Base-by-base conservation (phyloP, 73 alveolate species). In the Symbiodinium natans region DNA sequence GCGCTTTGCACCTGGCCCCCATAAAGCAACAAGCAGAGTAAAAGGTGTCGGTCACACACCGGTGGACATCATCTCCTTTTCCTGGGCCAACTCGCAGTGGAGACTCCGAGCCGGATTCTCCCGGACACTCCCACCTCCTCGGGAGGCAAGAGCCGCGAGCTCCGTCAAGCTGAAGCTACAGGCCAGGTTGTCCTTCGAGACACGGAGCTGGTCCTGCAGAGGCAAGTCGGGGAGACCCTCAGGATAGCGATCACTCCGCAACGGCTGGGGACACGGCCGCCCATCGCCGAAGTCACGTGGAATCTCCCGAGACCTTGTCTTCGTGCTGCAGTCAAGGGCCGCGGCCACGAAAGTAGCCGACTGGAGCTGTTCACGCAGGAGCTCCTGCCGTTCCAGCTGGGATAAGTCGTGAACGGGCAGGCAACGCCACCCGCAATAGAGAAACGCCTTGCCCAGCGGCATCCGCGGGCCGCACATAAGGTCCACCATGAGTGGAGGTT, bases 301-400 rank as follows among this genome's bases (percentile, higher is more conserved):
- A 29, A 83, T 83, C 92, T 83, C 92, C 25, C 92, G 71, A 4
- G 92, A 36, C 13, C 92, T 39, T 0, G 74, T 29, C 10, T 83
- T 83, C 34, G 92, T 83, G 73, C 73, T 40, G 41, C 92, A 83
- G n/a, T 83, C 92, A 4, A 83, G 68, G 23, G 92, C 92, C 7
- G 92, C 92, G 25, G 21, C 2, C 9, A 83, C 33, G 74, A 17
- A 83, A 40, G 27, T 41, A 7, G 46, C 92, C 4, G 40, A 34
- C 31, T 40, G 63, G 41, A 83, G 73, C 41, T 83, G 71, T 27
- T 83, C 41, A 25, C 46, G 92, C 8, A 83, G 41, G 73, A 83
- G 19, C 25, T 31, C 89, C 7, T 82, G 89, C 38, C 89, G 59
- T 1, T 0, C 8, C 8, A 31, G 63, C 36, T 36, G 36, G 0